Conservation (phyloP, 2,329 filamentous ascomycete species). For the Colletotrichum caudatum region DNA sequence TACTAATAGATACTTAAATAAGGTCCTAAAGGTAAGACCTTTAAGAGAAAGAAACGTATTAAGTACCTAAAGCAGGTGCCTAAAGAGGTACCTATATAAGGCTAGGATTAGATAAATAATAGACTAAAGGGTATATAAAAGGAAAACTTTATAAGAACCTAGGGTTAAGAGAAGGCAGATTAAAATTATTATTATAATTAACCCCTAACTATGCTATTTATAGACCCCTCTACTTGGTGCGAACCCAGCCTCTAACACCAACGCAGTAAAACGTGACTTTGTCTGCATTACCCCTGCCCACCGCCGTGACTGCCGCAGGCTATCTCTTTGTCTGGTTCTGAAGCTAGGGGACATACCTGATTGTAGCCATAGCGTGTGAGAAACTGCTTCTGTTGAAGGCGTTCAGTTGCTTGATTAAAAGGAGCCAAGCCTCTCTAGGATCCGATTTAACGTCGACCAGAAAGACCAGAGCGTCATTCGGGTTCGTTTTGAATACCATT, state of each 20-base stretch:
- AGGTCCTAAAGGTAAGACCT: too few relatives aligned
- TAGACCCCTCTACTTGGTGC: too few relatives aligned
- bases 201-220: too few relatives aligned
- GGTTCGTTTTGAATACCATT: conserved; percentile 59
- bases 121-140: too few relatives aligned
- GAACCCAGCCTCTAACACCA: neutral
- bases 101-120: too few relatives aligned
- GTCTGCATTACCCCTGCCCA: neutral
- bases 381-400: neutral
- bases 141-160: too few relatives aligned
- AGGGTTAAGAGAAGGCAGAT: too few relatives aligned
- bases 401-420: conserved; percentile 3
- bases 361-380: neutral
- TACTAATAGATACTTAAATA: too few relatives aligned
- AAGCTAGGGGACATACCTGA: neutral
- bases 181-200: too few relatives aligned
- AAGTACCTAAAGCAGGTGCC: too few relatives aligned
- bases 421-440: conserved; percentile 62
- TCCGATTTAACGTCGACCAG: conserved; percentile 77
- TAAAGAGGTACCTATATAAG: too few relatives aligned
- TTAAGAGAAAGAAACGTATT: too few relatives aligned
- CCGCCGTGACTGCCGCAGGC: conserved; percentile 3
- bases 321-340: neutral
- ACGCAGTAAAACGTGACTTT: neutral
- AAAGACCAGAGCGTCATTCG: conserved; percentile 67